Percentiles rank a stretch among this genome's conserved stretches.
Evolutionary conservation across 164 flowering plant genomes (phyloP).

Genomic region (Vitis vinifera): DNA sequence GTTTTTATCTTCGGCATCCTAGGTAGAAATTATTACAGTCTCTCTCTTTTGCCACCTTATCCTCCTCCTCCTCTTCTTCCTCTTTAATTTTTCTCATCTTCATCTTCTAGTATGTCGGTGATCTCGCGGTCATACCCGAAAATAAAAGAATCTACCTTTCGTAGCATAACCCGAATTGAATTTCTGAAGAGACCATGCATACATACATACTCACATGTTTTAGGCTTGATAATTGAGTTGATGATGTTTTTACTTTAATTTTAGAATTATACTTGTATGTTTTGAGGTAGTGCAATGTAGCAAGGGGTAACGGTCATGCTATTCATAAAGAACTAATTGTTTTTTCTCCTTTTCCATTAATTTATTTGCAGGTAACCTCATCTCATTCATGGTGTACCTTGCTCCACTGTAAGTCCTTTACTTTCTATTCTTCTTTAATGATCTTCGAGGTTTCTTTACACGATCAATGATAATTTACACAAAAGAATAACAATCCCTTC

Average conservation of each 20-base stretch:
- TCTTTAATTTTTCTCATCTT: too few species aligned
- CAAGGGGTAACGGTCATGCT: too few species aligned
- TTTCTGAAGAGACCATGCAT: too few species aligned
- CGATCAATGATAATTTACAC: not conserved
- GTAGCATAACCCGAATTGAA: too few species aligned
- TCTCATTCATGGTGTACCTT: constrained; percentile 42
- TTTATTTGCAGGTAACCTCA: constrained; percentile 34
- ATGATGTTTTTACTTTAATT: too few species aligned
- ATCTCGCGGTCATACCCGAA: too few species aligned
- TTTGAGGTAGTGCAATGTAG: too few species aligned
- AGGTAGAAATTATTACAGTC: constrained; percentile 21
- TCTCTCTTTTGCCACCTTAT: not conserved
- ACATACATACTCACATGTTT: too few species aligned
- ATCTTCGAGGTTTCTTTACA: not conserved
- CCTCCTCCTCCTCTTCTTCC: not conserved
- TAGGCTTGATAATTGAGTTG: too few species aligned
- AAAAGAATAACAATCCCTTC: not conserved
- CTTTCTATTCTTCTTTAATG: not conserved
- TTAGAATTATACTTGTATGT: too few species aligned
- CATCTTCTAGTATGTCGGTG: too few species aligned
- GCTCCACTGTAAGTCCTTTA: constrained; percentile 45
- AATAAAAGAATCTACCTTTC: too few species aligned
- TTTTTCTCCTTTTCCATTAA: not conserved
- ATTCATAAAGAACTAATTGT: not conserved
- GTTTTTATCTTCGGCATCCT: constrained; percentile 36